A percentile compares a stretch with the other conserved stretches of the same genome.
phyloP scores from a whole-genome alignment of 129 eudicot genomes.

The Saussurea involucrata region DNA sequence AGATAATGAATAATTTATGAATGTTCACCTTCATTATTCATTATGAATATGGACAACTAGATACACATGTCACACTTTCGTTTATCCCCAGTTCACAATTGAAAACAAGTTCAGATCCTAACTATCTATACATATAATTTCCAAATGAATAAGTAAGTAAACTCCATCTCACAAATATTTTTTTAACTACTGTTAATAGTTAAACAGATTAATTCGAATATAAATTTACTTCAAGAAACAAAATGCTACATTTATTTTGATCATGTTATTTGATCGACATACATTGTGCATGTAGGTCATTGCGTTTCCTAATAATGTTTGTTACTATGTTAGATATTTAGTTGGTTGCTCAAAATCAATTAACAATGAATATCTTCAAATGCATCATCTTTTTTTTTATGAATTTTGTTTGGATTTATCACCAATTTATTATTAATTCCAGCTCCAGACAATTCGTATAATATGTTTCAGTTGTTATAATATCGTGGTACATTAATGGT shows the following conservation, averaged over 20 bases:
- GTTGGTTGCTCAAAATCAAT: neutral
- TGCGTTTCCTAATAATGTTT: neutral
- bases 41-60: no score
- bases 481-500: no score
- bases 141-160: neutral
- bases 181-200: no score
- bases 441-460: neutral
- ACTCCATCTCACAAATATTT: neutral
- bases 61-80: no score
- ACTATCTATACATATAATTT: neutral
- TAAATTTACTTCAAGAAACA: no score
- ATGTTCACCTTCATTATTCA: no score
- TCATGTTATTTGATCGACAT: neutral
- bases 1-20: no score
- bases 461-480: no score
- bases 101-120: no score
- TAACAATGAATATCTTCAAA: neutral
- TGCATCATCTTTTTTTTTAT: neutral
- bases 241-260: neutral
- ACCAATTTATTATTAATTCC: neutral
- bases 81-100: no score
- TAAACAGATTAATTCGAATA: neutral
- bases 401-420: neutral
- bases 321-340: neutral
- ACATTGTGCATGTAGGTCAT: neutral